These are phyloP conservation scores for Roridomyces roridus DNA, from an alignment of 768 basidiomycete genomes.

Conservation along the genomic window DNA sequence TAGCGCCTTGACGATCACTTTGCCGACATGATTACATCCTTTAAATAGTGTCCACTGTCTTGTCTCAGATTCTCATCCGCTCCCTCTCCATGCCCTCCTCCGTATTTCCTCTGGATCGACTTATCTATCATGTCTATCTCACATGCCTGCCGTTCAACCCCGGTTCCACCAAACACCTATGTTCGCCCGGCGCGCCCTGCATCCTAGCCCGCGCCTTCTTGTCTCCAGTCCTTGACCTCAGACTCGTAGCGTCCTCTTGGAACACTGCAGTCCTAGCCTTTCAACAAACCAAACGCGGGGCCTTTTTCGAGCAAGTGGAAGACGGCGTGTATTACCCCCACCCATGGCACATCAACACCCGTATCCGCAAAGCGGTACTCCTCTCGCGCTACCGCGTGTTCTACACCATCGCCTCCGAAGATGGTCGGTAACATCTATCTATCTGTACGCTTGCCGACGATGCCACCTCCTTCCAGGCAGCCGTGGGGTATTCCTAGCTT, in stretches of 20 bases:
- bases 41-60: too few species aligned
- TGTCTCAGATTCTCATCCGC: too few species aligned
- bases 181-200: constrained; percentile 28
- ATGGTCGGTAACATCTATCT: constrained; percentile 19
- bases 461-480: constrained; percentile 30
- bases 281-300: neutral
- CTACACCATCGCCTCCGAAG: constrained; percentile 33
- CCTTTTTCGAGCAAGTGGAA: constrained; percentile 31
- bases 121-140: constrained; percentile 11
- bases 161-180: constrained; percentile 22
- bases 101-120: constrained; percentile 2
- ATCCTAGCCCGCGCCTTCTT: constrained; percentile 10
- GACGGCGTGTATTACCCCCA: constrained; percentile 38
- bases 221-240: constrained; percentile 20
- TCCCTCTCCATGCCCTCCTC: too few species aligned
- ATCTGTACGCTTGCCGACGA: too few species aligned
- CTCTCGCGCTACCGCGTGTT: constrained; percentile 34
- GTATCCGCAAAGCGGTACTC: constrained; percentile 30
- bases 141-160: constrained; percentile 1
- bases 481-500: constrained; percentile 37
- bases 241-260: constrained; percentile 30
- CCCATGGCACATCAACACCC: constrained; percentile 38
- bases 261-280: constrained; percentile 20
- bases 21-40: too few species aligned
- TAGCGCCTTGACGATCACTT: too few species aligned